Evolutionary conservation across 768 basidiomycete genomes (phyloP).

Genomic region (Tubosaeta sp.): DNA sequence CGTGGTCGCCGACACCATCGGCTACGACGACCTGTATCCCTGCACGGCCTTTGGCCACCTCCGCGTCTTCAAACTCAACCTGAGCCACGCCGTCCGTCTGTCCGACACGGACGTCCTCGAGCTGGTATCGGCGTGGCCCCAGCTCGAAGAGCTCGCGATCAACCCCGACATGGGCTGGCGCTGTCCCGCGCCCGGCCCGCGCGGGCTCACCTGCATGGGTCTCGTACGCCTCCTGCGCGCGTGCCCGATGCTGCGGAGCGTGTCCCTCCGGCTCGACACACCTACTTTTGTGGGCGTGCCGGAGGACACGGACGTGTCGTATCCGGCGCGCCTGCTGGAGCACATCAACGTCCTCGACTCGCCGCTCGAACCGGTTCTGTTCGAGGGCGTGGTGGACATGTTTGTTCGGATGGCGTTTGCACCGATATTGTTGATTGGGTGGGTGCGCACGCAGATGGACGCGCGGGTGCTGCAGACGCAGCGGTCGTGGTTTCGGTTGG

Average conservation of each 20-base stretch:
- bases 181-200: background rate
- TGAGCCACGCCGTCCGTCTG: background rate
- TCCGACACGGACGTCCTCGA: constrained; percentile 1
- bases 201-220: background rate
- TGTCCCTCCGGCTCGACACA: background rate
- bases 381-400: background rate
- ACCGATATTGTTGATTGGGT: background rate
- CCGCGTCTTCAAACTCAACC: background rate
- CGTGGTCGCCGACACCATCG: background rate
- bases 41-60: constrained; percentile 1
- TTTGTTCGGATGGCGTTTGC: background rate
- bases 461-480: background rate
- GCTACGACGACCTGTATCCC: background rate
- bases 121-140: constrained; percentile 2
- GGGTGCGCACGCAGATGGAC: background rate
- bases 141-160: background rate
- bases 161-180: constrained; percentile 1
- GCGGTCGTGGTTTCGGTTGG: constrained; percentile 1
- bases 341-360: constrained; percentile 3
- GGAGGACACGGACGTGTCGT: constrained; percentile 1
- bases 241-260: background rate
- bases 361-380: background rate
- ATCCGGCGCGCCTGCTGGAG: background rate
- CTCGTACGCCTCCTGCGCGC: constrained; percentile 3
- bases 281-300: constrained; percentile 1